Conservation (phyloP, 1,139 yeast genomes). For the Debaryomyces nepalensis region DNA sequence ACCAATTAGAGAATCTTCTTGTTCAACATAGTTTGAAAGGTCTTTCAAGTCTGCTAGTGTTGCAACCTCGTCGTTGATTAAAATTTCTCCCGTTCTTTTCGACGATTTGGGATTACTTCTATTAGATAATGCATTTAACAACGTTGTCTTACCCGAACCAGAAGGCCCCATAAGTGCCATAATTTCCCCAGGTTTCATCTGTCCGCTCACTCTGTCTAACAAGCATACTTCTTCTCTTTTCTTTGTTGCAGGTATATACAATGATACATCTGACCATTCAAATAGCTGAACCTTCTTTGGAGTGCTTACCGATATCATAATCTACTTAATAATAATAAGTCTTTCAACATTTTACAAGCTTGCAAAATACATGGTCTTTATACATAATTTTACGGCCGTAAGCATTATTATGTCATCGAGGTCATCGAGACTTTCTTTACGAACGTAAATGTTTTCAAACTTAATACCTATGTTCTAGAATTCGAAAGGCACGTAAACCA, state of each 20-base stretch:
- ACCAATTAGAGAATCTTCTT: conserved; percentile 31
- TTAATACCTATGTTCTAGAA: no score
- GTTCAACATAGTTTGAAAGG: conserved; percentile 27
- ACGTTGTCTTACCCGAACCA: conserved; percentile 30
- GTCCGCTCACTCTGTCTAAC: conserved; percentile 27
- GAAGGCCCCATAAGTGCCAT: conserved; percentile 34
- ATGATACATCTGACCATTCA: conserved; percentile 4
- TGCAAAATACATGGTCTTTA: background rate
- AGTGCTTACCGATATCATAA: background rate
- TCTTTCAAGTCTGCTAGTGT: conserved; percentile 17
- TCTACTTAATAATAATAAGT: background rate
- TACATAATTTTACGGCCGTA: background rate
- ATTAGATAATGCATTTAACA: conserved; percentile 25
- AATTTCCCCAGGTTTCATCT: conserved; percentile 30
- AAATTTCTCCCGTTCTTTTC: conserved; percentile 18
- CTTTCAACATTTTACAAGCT: background rate
- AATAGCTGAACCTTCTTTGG: conserved; percentile 4
- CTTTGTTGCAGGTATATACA: conserved; percentile 1
- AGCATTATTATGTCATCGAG: no score
- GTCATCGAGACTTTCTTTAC: no score
- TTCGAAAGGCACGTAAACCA: no score
- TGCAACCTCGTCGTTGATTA: conserved; percentile 15
- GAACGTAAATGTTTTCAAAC: no score
- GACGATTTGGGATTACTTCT: conserved; percentile 19
- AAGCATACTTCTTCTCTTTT: conserved; percentile 3